These are phyloP conservation scores for Lecanosticta acicola DNA, from an alignment of 2,329 filamentous ascomycete genomes.

Conservation along the genomic window DNA sequence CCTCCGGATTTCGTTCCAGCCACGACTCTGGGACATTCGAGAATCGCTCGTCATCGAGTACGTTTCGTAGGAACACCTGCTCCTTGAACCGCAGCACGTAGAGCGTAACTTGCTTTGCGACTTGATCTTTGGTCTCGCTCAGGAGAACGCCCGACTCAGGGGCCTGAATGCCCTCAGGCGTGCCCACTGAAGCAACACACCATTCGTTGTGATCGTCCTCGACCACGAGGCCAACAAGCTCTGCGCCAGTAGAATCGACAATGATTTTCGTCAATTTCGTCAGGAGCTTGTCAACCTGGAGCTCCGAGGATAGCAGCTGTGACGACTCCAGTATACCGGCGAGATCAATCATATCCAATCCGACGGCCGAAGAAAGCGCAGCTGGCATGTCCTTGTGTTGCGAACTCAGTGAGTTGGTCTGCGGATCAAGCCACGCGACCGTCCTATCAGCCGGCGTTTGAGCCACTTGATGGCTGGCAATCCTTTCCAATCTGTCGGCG, in stretches of 20 bases:
- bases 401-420: constrained; percentile 25
- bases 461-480: constrained; percentile 36
- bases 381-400: constrained; percentile 25
- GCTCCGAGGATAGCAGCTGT: constrained; percentile 71
- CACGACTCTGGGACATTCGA: constrained; percentile 67
- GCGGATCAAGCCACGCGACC: constrained; percentile 46
- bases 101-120: constrained; percentile 71
- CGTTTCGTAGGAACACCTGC: constrained; percentile 66
- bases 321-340: constrained; percentile 73
- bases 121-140: constrained; percentile 56
- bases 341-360: constrained; percentile 75
- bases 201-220: constrained; percentile 61
- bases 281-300: constrained; percentile 68
- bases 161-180: constrained; percentile 64
- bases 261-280: constrained; percentile 80
- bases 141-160: constrained; percentile 62
- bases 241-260: constrained; percentile 69
- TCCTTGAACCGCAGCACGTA: constrained; percentile 74
- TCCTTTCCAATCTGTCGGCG: constrained; percentile 39
- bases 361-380: constrained; percentile 51
- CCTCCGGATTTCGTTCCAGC: constrained; percentile 61
- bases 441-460: constrained; percentile 43
- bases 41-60: constrained; percentile 70
- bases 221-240: constrained; percentile 67
- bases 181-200: constrained; percentile 68